Percentiles rank a stretch among this genome's conserved stretches.
These are phyloP conservation scores for Oenanthe sinensis DNA, from an alignment of 129 eudicot genomes.

Conservation along the genomic window DNA sequence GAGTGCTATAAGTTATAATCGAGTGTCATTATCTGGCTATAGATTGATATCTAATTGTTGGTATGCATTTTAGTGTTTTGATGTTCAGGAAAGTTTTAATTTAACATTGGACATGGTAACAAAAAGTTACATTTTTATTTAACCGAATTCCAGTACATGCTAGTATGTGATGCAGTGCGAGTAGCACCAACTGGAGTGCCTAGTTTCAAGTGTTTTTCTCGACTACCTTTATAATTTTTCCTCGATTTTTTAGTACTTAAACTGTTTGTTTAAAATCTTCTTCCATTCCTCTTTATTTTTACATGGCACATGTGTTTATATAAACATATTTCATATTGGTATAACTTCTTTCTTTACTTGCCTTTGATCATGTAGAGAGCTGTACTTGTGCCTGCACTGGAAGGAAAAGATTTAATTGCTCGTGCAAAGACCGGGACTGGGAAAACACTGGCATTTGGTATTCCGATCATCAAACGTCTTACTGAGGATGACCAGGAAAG, in stretches of 20 bases:
- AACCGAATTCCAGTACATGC: not conserved
- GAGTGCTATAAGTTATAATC: not conserved
- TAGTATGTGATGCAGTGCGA: not conserved
- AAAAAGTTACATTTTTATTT: slow-evolving; percentile 9
- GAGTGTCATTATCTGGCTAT: not conserved
- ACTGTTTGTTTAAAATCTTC: not conserved
- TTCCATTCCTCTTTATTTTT: not conserved
- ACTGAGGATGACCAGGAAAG: slow-evolving; percentile 55
- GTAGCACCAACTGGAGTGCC: not conserved
- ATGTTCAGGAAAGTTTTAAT: not conserved
- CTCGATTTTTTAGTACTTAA: not conserved
- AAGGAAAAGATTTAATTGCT: slow-evolving; percentile 89
- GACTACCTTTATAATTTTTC: not conserved
- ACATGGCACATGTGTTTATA: not conserved
- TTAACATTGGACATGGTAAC: not conserved
- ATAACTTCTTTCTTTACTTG: slow-evolving; percentile 6
- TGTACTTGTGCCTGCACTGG: slow-evolving; percentile 80
- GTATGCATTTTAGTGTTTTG: not conserved
- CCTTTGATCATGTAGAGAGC: slow-evolving; percentile 59
- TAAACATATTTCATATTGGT: not conserved
- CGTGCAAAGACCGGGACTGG: slow-evolving; percentile 99
- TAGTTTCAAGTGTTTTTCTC: not conserved
- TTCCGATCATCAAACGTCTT: slow-evolving; percentile 74
- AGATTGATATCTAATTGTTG: not conserved
- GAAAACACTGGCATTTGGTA: slow-evolving; percentile 93